Percentiles rank a stretch among this genome's conserved stretches.
These are phyloP conservation scores for Adansonia gregorii DNA, from an alignment of 441 rosid genomes.

Conservation along the genomic window DNA sequence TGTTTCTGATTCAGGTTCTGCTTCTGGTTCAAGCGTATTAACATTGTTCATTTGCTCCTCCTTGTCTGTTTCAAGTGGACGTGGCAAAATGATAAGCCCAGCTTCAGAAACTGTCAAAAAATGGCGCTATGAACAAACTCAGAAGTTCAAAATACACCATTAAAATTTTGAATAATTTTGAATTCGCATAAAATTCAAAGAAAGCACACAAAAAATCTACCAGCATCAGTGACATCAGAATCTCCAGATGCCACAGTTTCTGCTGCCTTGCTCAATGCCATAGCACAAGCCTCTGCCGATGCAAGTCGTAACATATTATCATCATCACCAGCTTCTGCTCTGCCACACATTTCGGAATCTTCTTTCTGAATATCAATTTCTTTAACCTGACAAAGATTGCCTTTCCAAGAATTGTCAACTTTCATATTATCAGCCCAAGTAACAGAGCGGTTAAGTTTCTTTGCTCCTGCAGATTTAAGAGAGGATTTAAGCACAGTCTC, in stretches of 20 bases:
- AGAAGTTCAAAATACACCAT: background rate
- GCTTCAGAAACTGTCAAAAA: slow-evolving; percentile 60
- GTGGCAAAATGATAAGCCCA: slow-evolving; percentile 71
- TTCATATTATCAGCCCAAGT: slow-evolving; percentile 76
- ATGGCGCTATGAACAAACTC: slow-evolving; percentile 8
- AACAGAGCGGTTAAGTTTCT: slow-evolving; percentile 56
- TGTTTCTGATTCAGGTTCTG: slow-evolving; percentile 42
- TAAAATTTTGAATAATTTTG: slow-evolving; percentile 19
- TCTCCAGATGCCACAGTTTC: slow-evolving; percentile 73
- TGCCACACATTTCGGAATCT: slow-evolving; percentile 28
- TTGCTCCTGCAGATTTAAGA: slow-evolving; percentile 60
- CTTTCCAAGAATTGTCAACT: slow-evolving; percentile 36
- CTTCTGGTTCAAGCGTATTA: slow-evolving; percentile 42
- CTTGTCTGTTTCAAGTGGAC: slow-evolving; percentile 43
- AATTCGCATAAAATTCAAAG: slow-evolving; percentile 18
- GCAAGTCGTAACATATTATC: slow-evolving; percentile 43
- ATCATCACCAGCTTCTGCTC: slow-evolving; percentile 37
- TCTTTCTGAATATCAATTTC: slow-evolving; percentile 39
- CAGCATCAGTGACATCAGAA: slow-evolving; percentile 54
- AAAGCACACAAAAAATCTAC: slow-evolving; percentile 42
- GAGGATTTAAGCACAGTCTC: slow-evolving; percentile 61
- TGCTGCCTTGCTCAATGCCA: slow-evolving; percentile 78
- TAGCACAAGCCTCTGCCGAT: slow-evolving; percentile 82
- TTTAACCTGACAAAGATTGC: slow-evolving; percentile 55
- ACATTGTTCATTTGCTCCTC: slow-evolving; percentile 42